Evolutionary conservation across 192 early-diverging fungal genomes (phyloP).

Genomic region (Thoreauomyces humboldtii): DNA sequence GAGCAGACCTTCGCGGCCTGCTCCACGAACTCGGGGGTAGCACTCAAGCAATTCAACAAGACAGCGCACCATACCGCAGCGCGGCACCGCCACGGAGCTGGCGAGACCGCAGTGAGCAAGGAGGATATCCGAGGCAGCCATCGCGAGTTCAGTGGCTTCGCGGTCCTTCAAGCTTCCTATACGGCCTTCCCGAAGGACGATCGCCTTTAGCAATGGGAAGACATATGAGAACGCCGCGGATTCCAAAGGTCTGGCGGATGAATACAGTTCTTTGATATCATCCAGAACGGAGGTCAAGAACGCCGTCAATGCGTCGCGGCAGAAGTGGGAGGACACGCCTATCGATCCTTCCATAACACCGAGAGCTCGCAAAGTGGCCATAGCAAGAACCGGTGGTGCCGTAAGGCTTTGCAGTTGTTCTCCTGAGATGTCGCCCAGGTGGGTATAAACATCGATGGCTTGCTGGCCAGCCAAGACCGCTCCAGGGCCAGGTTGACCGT

Average conservation of each 20-base stretch:
- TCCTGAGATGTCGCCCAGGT: constrained; percentile 46
- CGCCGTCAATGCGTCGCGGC: neutral
- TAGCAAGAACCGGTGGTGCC: constrained; percentile 18
- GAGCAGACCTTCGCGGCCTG: constrained; percentile 40
- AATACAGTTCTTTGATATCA: constrained; percentile 19
- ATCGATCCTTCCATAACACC: constrained; percentile 31
- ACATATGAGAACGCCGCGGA: constrained; percentile 41
- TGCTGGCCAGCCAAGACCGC: constrained; percentile 58
- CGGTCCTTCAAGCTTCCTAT: constrained; percentile 39
- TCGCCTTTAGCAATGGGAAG: constrained; percentile 43
- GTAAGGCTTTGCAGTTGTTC: neutral
- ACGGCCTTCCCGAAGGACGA: constrained; percentile 39
- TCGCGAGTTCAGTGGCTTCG: constrained; percentile 38
- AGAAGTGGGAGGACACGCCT: constrained; percentile 27
- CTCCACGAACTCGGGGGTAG: constrained; percentile 42
- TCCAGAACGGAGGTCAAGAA: constrained; percentile 4
- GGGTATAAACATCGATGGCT: constrained; percentile 51
- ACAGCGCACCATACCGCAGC: constrained; percentile 31
- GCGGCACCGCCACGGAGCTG: constrained; percentile 25
- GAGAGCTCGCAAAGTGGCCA: constrained; percentile 29
- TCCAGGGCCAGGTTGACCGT: constrained; percentile 7
- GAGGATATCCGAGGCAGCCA: constrained; percentile 42
- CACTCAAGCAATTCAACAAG: constrained; percentile 39
- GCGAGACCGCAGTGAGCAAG: constrained; percentile 41
- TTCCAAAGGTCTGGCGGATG: constrained; percentile 20